These are phyloP conservation scores for Elsinoe fawcettii DNA, from an alignment of 2,329 filamentous ascomycete species.

Conservation along the genomic window DNA sequence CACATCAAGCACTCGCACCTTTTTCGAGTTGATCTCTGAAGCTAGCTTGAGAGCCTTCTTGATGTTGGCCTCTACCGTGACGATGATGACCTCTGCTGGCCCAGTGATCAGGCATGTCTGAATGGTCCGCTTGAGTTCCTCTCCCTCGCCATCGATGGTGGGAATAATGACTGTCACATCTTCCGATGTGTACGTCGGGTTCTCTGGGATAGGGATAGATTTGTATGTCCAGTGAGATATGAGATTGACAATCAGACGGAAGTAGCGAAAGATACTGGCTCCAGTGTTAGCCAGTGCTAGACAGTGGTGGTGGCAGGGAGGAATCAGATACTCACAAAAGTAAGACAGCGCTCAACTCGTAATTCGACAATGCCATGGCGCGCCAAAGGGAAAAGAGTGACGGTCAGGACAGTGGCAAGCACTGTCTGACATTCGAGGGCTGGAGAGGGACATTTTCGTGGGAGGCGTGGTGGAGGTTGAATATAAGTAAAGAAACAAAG, in stretches of 20 bases:
- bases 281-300: neutral
- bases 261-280: conserved; percentile 74
- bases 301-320: neutral
- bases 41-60: conserved; percentile 44
- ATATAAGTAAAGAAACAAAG: conserved; percentile 8
- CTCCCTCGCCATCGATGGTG: conserved; percentile 79
- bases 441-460: neutral
- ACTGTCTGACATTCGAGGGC: conserved; percentile 7
- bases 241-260: conserved; percentile 77
- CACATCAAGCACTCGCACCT: conserved; percentile 67
- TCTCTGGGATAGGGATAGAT: conserved; percentile 72
- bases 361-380: conserved; percentile 19
- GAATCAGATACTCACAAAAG: conserved; percentile 18
- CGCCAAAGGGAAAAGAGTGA: conserved; percentile 15
- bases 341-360: conserved; percentile 18
- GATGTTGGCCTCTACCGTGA: conserved; percentile 77
- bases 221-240: conserved; percentile 80
- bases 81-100: conserved; percentile 68
- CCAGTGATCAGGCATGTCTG: conserved; percentile 65
- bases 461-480: conserved; percentile 5
- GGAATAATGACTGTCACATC: conserved; percentile 94
- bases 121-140: conserved; percentile 74
- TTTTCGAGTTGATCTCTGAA: conserved; percentile 52
- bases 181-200: conserved; percentile 67
- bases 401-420: conserved; percentile 16